phyloP scores from a whole-genome alignment of 1,284 basidiomycete species.

The Uromyces viciae-fabae region DNA sequence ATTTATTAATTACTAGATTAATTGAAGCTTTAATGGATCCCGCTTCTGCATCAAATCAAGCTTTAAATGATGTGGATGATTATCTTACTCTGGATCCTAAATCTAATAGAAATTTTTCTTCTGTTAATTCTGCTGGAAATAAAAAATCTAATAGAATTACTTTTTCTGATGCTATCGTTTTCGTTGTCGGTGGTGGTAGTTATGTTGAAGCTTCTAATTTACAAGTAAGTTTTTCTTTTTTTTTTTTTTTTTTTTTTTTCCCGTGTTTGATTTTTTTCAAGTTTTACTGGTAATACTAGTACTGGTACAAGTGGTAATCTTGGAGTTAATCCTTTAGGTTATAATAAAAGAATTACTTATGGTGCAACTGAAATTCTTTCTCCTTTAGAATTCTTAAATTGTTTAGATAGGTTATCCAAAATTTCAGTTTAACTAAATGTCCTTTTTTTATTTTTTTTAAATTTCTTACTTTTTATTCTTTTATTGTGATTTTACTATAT shows the following conservation, averaged over 20 bases:
- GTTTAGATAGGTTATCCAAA: constrained; percentile 62
- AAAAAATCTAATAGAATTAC: constrained; percentile 65
- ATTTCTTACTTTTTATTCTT: too few relatives aligned
- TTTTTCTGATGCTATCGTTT: constrained; percentile 86
- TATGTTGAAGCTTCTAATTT: constrained; percentile 97
- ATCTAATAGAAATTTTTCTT: constrained; percentile 60
- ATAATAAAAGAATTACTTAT: constrained; percentile 80
- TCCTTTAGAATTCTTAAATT: constrained; percentile 74
- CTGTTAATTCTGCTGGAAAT: constrained; percentile 58
- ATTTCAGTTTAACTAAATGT: too few relatives aligned
- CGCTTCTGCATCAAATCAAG: constrained; percentile 80
- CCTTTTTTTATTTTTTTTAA: too few relatives aligned
- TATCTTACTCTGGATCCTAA: constrained; percentile 91
- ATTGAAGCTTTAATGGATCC: constrained; percentile 97
- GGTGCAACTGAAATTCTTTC: constrained; percentile 93
- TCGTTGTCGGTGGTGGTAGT: constrained; percentile 91
- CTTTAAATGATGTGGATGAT: constrained; percentile 91
- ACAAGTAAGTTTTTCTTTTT: constrained; percentile 70
- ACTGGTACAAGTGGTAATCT: constrained; percentile 52
- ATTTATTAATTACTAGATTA: constrained; percentile 84
- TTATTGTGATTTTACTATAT: too few relatives aligned
- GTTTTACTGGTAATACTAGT: constrained; percentile 51
- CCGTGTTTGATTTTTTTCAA: constrained; percentile 39
- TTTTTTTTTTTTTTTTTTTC: neutral
- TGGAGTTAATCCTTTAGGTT: constrained; percentile 17